Evolutionary conservation across 148 eudicot genomes (phyloP), one percentile per base, ranked within the genome.

Genomic region (Chenopodium suecicum): DNA sequence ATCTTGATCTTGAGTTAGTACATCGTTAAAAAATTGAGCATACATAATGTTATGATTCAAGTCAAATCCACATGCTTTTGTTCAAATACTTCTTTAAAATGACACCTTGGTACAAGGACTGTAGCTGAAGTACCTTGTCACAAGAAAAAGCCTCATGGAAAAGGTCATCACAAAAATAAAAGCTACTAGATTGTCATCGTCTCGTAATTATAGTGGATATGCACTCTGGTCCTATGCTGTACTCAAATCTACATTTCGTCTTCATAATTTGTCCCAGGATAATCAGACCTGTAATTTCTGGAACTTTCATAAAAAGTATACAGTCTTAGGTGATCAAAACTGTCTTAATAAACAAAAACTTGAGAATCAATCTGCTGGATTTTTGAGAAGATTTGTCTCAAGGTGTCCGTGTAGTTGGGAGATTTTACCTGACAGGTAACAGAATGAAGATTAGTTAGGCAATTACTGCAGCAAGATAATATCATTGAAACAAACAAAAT

Each of bases 351-450:
- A 5, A 88, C 86, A 87, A 92, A 93, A 14, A 95, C 54, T 82
- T 88, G 84, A 31, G 99, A 89, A 84, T 95, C 99, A 73, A 95
- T 87, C 82, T 95, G 99, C 88, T 94, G 75, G 75, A 95, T 88
- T 64, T 92, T 88, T 74, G 94, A 91, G 90, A 95, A 95, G 78
- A 90, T 85, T 83, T 94, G 83, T 81, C 87, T 90, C 89, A 95
- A 32, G 62, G 87, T 90, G 76, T 83, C 75, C 4, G 80, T 69
- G 78, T 95, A 95, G 77, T 75, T 83, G 34, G 92, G 87, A 69
- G 92, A 85, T 23, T 70, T 90, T n/a, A 90, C 97, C 99, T 95
- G 94, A 70, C 85, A 88, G 14, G 2, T 47, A 78, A 22, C n/a
- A 72, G 6, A 44, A 52, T 23, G 63, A 25, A 58, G 44, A 56